These are phyloP conservation scores for Moesziomyces antarcticus DNA, from an alignment of 1,284 basidiomycete species.

Conservation along the genomic window DNA sequence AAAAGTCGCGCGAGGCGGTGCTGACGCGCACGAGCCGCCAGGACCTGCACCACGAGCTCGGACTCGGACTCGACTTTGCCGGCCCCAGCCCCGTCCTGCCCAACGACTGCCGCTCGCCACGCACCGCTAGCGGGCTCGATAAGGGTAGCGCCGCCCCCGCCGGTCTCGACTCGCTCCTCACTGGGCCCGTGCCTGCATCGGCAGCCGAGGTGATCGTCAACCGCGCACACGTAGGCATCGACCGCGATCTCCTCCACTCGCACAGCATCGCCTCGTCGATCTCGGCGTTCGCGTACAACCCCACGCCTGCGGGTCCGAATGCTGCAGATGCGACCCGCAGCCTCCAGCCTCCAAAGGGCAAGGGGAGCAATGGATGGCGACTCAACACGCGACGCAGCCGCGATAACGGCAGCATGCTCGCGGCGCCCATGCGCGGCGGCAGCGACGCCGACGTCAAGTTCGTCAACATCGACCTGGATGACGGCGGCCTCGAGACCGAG, in stretches of 20 bases:
- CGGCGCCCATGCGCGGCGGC: conserved; percentile 19
- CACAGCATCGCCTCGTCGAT: conserved; percentile 51
- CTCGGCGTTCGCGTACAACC: conserved; percentile 56
- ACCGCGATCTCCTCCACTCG: conserved; percentile 23
- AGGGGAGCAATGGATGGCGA: conserved; percentile 34
- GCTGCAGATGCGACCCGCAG: conserved; percentile 1
- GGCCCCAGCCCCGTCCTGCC: conserved; percentile 33
- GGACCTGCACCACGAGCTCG: conserved; percentile 3
- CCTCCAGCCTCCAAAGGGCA: conserved; percentile 18
- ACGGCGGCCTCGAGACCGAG: conserved; percentile 26
- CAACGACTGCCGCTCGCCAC: conserved; percentile 42
- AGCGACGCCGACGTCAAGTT: conserved; percentile 30
- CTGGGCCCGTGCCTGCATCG: conserved; percentile 3
- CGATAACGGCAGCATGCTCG: conserved; percentile 17
- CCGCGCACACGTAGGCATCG: conserved; percentile 18
- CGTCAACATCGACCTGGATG: conserved; percentile 45
- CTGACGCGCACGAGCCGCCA: conserved; percentile 19
- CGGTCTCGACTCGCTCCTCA: conserved; percentile 14
- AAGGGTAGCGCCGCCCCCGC: conserved; percentile 13
- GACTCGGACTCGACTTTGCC: conserved; percentile 14
- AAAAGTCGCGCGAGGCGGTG: conserved; percentile 24
- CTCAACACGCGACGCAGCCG: conserved; percentile 21
- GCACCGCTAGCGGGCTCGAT: conserved; percentile 30
- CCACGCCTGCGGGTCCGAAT: conserved; percentile 30
- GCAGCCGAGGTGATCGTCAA: conserved; percentile 21